Evolutionary conservation across 1,139 yeast genomes (phyloP), one percentile per base, ranked within the genome.

Genomic region (Hyphopichia fennica): DNA sequence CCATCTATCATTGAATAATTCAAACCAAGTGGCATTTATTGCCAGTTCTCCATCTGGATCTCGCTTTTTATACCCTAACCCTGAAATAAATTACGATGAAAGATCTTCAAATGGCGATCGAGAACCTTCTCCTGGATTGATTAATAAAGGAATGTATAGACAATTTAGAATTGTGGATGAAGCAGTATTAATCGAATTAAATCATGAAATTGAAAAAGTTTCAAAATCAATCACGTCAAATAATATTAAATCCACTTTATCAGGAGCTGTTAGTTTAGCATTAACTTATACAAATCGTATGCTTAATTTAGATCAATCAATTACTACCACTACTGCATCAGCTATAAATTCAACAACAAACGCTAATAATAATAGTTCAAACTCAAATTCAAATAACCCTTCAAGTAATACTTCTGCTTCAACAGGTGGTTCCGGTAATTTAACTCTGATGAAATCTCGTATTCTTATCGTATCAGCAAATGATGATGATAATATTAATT

Each of bases 101-200:
- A 34, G 23, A 19, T n/a, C 17, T 7, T 6, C 22, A 15, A 18
- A 18, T n/a, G n/a, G 20, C 11, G 31, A 9, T 13, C 37, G 38
- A 15, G 44, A 40, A 25, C 45, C 48, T 3, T 36, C 53, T 6
- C 55, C 63, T 3, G 49, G 57, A 7, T 53, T 59, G 34, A 56
- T 69, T 38, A 53, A 60, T 46, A 51, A 58, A 50, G 65, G 66
- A 44, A 89, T 93, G 90, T 91, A 93, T 58, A 69, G 96, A 50
- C 96, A 89, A 58, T 93, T 93, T 56, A 75, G 87, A 47, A 75
- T 81, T 39, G 86, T 93, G 30, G 96, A 91, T 59, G 95, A 88
- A 43, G 71, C 83, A 0, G 84, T 91, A 1, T 61, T 89, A n/a
- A 75, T 75, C 34, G 83, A 82, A 42, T 60, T 91, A 32, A 77